Percentiles rank a stretch among this genome's conserved stretches.
Conservation (phyloP, 1,284 basidiomycete genomes). For the Amylostereum chailletii region DNA sequence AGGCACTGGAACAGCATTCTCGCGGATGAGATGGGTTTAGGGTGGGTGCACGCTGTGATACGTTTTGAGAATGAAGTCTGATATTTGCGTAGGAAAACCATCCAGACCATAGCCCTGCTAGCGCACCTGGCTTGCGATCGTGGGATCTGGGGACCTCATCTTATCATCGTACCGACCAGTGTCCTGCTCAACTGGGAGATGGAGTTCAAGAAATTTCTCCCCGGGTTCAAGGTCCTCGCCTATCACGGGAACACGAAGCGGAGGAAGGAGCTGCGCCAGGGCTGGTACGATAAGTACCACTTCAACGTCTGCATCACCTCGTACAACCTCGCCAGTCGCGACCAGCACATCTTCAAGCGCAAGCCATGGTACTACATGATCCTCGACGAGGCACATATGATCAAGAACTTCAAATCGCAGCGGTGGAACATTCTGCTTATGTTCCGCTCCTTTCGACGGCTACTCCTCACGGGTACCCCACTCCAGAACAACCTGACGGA, state of each 20-base stretch:
- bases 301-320: constrained; percentile 97
- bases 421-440: constrained; percentile 94
- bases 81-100: constrained; percentile 70
- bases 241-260: constrained; percentile 92
- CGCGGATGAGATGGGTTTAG: constrained; percentile 88
- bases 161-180: constrained; percentile 92
- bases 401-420: constrained; percentile 96
- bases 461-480: constrained; percentile 90
- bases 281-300: constrained; percentile 88
- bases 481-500: constrained; percentile 96
- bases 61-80: constrained; percentile 5
- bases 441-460: constrained; percentile 83
- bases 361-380: constrained; percentile 97
- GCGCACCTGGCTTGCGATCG: constrained; percentile 92
- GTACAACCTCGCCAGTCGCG: constrained; percentile 88
- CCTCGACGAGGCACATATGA: constrained; percentile 96
- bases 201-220: constrained; percentile 98
- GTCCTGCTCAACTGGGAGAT: constrained; percentile 98
- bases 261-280: constrained; percentile 87
- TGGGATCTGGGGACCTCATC: constrained; percentile 95
- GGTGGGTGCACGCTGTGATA: constrained; percentile 39
- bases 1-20: constrained; percentile 91
- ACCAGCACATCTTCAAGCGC: constrained; percentile 91
- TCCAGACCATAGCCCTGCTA: constrained; percentile 90
- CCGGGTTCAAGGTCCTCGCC: constrained; percentile 86